These are phyloP conservation scores for Phlyctochytrium bullatum DNA, from an alignment of 192 early-diverging fungal genomes.

Conservation along the genomic window DNA sequence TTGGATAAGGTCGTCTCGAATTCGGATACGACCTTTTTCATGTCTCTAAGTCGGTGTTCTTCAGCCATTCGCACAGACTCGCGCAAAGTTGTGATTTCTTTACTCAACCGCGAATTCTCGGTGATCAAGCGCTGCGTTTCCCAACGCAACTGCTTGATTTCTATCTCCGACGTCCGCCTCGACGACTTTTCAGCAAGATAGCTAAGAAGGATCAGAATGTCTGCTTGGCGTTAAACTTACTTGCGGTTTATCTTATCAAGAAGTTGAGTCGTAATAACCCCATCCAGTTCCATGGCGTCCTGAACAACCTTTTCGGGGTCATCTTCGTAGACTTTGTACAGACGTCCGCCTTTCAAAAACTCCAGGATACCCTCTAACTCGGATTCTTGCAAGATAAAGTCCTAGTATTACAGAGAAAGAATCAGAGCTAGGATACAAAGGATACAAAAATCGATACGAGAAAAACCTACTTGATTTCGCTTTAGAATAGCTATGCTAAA, in stretches of 20 bases:
- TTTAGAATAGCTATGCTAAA: constrained; percentile 80
- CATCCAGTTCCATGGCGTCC: constrained; percentile 34
- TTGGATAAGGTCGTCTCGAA: background rate
- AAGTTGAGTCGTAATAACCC: constrained; percentile 16
- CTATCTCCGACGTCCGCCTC: constrained; percentile 19
- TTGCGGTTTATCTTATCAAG: constrained; percentile 2
- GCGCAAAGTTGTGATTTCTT: constrained; percentile 5
- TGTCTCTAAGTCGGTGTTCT: background rate
- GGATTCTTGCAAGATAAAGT: constrained; percentile 53
- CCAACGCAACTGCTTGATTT: background rate
- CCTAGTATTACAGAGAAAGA: constrained; percentile 1
- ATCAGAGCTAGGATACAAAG: too few relatives aligned
- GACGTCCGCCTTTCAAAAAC: constrained; percentile 62
- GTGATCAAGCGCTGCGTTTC: constrained; percentile 23
- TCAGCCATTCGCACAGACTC: constrained; percentile 4
- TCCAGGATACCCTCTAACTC: constrained; percentile 84
- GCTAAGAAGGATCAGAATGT: background rate
- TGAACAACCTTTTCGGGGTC: constrained; percentile 37
- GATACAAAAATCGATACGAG: constrained; percentile 12
- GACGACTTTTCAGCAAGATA: constrained; percentile 10
- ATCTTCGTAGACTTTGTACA: constrained; percentile 34
- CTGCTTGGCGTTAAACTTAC: constrained; percentile 10
- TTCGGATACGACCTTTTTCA: background rate
- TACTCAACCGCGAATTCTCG: background rate
- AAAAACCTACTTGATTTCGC: constrained; percentile 71